Evolutionary conservation across 768 basidiomycete genomes (phyloP).

Genomic region (Mycena rebaudengoi): DNA sequence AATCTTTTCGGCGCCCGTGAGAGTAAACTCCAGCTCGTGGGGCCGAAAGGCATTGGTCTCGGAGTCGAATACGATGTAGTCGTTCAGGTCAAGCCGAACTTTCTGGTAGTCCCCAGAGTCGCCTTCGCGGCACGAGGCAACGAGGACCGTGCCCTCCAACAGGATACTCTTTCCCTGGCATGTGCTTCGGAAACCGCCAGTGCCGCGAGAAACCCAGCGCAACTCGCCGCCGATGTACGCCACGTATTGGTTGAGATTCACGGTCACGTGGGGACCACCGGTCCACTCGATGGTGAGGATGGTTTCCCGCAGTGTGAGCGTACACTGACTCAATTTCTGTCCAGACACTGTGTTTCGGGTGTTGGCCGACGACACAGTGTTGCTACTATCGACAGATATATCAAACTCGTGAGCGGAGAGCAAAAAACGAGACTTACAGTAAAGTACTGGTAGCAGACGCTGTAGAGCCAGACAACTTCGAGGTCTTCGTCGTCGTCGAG

Average conservation of each 20-base stretch:
- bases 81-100: background rate
- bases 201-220: background rate
- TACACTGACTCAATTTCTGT: background rate
- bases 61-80: background rate
- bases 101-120: background rate
- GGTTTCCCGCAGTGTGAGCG: constrained; percentile 1
- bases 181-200: constrained; percentile 5
- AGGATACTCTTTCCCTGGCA: background rate
- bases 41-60: background rate
- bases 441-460: background rate
- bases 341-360: background rate
- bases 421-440: background rate
- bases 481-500: background rate
- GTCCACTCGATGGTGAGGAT: constrained; percentile 5
- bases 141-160: constrained; percentile 1
- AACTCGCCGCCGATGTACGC: constrained; percentile 1
- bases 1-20: constrained; percentile 2
- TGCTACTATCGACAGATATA: background rate
- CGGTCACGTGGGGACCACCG: background rate
- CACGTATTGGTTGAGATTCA: constrained; percentile 14
- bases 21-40: background rate
- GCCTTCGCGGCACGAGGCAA: constrained; percentile 7
- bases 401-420: background rate
- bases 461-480: background rate
- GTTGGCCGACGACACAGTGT: background rate